A percentile compares a stretch with the other conserved stretches of the same genome.
Conservation (phyloP, 2,329 filamentous ascomycete genomes). For the Hortaea werneckii region DNA sequence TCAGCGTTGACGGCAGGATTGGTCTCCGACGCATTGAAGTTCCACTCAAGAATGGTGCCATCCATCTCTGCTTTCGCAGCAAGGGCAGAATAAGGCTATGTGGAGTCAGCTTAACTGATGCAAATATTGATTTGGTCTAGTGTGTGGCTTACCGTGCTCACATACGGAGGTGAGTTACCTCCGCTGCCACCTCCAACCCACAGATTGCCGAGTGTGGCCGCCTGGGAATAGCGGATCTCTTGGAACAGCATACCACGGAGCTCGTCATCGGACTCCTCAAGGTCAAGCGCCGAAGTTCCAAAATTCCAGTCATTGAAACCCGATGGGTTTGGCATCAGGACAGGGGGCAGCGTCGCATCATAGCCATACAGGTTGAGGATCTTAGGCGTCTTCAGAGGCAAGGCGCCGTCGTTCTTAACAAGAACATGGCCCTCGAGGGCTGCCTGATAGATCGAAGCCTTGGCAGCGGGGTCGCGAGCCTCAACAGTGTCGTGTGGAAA, state of each 20-base stretch:
- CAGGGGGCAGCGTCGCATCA: conserved; percentile 7
- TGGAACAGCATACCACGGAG: not conserved
- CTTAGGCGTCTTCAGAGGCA: not conserved
- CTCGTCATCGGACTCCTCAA: not conserved
- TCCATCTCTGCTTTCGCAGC: not conserved
- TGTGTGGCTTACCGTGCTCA: too few relatives aligned
- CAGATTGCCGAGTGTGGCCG: too few relatives aligned
- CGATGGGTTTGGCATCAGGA: conserved; percentile 8
- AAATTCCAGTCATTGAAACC: conserved; percentile 5
- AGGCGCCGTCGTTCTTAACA: conserved; percentile 6
- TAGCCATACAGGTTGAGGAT: not conserved
- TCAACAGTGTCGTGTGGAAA: conserved; percentile 16
- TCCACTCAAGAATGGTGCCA: not conserved
- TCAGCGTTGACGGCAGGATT: not conserved
- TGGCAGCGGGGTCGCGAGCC: conserved; percentile 32
- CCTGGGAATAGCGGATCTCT: too few relatives aligned
- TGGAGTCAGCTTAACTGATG: too few relatives aligned
- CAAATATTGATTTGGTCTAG: too few relatives aligned
- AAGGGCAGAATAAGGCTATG: not conserved
- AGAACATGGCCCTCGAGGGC: conserved; percentile 8
- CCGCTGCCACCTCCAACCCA: not conserved
- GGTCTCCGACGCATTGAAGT: not conserved
- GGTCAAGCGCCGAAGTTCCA: conserved; percentile 8
- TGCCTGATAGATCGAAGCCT: conserved; percentile 27
- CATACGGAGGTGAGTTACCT: not conserved